Conservation (phyloP, 1,139 yeast genomes). For the Zygosaccharomyces pseudobailii region DNA sequence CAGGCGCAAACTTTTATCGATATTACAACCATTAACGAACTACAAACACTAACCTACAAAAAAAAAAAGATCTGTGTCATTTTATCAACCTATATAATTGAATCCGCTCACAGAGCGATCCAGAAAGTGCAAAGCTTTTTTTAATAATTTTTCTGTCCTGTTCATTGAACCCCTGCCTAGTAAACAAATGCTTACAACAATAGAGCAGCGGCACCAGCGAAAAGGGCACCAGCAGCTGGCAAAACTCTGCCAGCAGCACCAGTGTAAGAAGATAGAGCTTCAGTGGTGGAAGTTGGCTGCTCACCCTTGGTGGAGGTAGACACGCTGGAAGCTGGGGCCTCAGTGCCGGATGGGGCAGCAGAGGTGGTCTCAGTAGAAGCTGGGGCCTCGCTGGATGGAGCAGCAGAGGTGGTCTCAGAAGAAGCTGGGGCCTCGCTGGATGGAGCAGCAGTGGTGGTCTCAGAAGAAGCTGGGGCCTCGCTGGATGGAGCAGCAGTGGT, state of each 20-base stretch:
- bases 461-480: too few species aligned
- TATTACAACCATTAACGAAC: conserved; percentile 17
- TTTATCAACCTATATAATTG: neutral
- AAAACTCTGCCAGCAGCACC: conserved; percentile 36
- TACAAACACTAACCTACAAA: conserved; percentile 19
- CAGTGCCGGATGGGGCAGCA: conserved; percentile 14
- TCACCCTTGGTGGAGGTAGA: too few species aligned
- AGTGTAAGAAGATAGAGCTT: conserved; percentile 24
- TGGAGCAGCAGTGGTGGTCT: neutral
- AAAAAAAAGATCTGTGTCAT: neutral
- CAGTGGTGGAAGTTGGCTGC: conserved; percentile 16
- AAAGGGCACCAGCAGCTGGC: conserved; percentile 38
- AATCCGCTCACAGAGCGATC: conserved; percentile 1
- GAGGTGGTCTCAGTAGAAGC: conserved; percentile 1
- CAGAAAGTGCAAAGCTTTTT: neutral
- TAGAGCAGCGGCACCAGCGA: conserved; percentile 38
- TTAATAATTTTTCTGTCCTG: neutral
- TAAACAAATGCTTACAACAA: conserved; percentile 29
- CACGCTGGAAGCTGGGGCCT: conserved; percentile 8
- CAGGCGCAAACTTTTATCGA: neutral
- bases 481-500: neutral
- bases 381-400: conserved; percentile 4
- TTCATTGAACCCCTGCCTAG: neutral
- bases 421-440: conserved; percentile 3
- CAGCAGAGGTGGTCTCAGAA: too few species aligned